Evolutionary conservation across 306 rosid species (phyloP), one percentile per base, ranked within the genome.

Genomic region (Cicer bijugum): DNA sequence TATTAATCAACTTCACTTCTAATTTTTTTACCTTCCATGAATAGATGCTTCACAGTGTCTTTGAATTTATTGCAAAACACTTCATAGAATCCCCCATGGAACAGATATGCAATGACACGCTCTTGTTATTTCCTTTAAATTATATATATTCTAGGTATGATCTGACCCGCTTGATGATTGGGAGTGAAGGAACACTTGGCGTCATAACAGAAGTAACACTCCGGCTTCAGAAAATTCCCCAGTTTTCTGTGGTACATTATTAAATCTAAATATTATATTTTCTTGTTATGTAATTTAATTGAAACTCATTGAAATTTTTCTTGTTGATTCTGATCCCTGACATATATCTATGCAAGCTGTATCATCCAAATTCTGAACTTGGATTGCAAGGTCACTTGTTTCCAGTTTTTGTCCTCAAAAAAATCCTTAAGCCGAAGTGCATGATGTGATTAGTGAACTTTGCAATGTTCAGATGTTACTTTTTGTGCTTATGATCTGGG

Each of bases 111-210:
- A 74, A 69, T 82, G 58, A 53, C 20, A 28, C 15, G 14, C n/a
- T 71, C 19, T 37, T 56, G 42, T 39, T 28, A 37, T 15, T 44
- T 17, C 84, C 45, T 33, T 74, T 42, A 44, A 8, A 65, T 63
- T 65, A 64, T 50, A 64, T 48, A 33, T 80, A 35, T 81, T 63
- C 14, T 80, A 91, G 97, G 87, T 94, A 94, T 81, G 98, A 94
- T 77, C 82, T 94, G 88, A 94, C 97, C 38, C 96, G 96, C 66
- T 80, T 94, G 84, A 47, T 94, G 84, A 94, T 94, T 86, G 98
- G 98, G 88, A 94, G 98, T 79, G 98, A 94, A 88, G 98, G 98
- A 79, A 91, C 98, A 48, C 92, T 91, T 58, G 98, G 97, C 50
- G 85, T 89, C 55, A 88, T 94, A 78, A 91, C 97, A 75, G 98